Conservation (phyloP, 495 filamentous ascomycete species). For the Penicillium parvum region DNA sequence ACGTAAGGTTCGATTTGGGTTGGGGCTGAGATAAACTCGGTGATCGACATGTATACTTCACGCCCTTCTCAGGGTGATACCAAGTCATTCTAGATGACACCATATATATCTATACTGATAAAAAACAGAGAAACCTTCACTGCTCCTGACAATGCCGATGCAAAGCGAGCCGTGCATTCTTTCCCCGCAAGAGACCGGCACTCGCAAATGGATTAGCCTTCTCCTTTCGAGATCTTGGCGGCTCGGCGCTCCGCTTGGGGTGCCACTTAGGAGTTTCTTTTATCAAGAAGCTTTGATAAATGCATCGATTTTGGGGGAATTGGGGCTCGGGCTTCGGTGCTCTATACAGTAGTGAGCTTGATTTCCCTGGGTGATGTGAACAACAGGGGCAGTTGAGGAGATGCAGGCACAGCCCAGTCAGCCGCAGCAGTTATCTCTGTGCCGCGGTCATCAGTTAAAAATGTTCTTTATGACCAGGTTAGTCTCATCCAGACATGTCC, state of each 20-base stretch:
- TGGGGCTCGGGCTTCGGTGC: background rate
- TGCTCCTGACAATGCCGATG: background rate
- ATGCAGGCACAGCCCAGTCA: background rate
- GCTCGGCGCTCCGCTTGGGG: conserved; percentile 5
- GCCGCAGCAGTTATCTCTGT: no score
- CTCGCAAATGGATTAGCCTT: conserved; percentile 3
- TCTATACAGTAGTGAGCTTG: conserved; percentile 2
- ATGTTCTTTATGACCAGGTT: no score
- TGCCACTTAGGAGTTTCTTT: background rate
- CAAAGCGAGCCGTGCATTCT: conserved; percentile 6
- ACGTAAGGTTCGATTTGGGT: no score
- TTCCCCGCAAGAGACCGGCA: conserved; percentile 1
- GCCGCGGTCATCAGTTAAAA: no score
- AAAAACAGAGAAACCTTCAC: background rate
- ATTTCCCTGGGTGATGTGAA: background rate
- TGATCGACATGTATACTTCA: no score
- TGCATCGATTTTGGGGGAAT: background rate
- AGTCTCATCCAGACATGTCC: no score
- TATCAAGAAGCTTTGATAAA: conserved; percentile 6
- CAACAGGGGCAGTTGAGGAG: background rate
- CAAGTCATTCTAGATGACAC: background rate
- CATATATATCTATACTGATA: background rate
- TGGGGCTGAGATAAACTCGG: no score
- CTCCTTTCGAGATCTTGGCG: conserved; percentile 12
- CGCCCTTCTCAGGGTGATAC: no score